A percentile compares a stretch with the other conserved stretches of the same genome.
Conservation (phyloP, 2,329 filamentous ascomycete species). For the Purpureocillium lavendulum region DNA sequence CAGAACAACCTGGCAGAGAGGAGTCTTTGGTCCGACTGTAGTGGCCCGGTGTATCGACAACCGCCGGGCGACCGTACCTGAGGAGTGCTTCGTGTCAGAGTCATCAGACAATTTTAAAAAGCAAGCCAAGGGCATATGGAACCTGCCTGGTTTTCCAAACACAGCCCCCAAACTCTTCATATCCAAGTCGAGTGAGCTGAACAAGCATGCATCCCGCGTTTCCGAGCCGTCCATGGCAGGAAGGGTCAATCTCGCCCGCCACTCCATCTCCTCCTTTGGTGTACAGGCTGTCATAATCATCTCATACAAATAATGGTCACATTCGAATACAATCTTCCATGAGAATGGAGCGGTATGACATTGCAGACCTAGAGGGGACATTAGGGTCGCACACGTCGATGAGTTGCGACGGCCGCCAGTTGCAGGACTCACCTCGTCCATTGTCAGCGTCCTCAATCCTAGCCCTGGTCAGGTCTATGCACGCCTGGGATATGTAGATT, state of each 20-base stretch:
- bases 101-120: neutral
- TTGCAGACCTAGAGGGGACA: conserved; percentile 58
- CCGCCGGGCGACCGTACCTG: conserved; percentile 54
- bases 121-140: neutral
- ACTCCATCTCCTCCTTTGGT: conserved; percentile 67
- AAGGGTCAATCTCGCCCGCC: conserved; percentile 60
- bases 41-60: conserved; percentile 74
- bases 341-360: conserved; percentile 81
- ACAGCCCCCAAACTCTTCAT: conserved; percentile 68
- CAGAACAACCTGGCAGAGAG: conserved; percentile 70
- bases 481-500: conserved; percentile 66
- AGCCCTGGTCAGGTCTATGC: conserved; percentile 58
- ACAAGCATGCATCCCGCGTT: conserved; percentile 37
- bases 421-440: conserved; percentile 49
- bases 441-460: conserved; percentile 68
- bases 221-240: conserved; percentile 40
- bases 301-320: conserved; percentile 69
- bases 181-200: conserved; percentile 58
- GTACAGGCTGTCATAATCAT: conserved; percentile 83
- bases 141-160: conserved; percentile 61
- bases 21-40: conserved; percentile 60
- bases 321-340: conserved; percentile 86
- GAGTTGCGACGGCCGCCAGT: neutral
- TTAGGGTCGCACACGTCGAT: neutral
- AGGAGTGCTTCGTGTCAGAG: neutral